Conservation (phyloP, 352 stramenopile genomes). For the Poterioochromonas sp. region DNA sequence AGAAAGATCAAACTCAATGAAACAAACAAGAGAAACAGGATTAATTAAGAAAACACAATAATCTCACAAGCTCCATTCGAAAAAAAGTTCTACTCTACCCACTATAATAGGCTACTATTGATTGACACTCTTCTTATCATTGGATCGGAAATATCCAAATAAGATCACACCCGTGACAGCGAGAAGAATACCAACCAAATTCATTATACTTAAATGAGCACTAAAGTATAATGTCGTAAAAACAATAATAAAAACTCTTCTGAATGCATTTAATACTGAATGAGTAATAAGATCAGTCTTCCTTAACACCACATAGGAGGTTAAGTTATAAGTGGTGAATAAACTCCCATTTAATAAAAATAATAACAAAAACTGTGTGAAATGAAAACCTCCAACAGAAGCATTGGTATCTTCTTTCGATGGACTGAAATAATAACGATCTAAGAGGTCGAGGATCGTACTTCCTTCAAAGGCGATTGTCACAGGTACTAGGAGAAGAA, state of each 20-base stretch:
- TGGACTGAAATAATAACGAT: background rate
- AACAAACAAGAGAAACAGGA: too few relatives aligned
- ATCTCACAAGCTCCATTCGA: too few relatives aligned
- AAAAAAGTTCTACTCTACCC: too few relatives aligned
- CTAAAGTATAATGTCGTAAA: conserved; percentile 12
- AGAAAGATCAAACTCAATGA: too few relatives aligned
- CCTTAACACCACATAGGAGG: background rate
- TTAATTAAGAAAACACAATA: too few relatives aligned
- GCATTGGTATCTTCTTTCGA: background rate
- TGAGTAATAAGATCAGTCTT: conserved; percentile 17
- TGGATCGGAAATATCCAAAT: background rate
- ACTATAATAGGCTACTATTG: too few relatives aligned
- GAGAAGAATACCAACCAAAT: background rate
- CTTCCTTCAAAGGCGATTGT: background rate
- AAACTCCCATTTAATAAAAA: background rate
- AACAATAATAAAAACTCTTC: conserved; percentile 26
- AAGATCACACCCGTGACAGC: conserved; percentile 11
- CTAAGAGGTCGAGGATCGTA: background rate
- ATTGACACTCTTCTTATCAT: background rate
- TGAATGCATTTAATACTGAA: conserved; percentile 24
- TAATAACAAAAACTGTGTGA: background rate
- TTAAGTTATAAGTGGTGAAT: conserved; percentile 14
- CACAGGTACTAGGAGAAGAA: background rate
- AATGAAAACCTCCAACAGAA: background rate
- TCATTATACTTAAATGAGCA: background rate